phyloP scores from a whole-genome alignment of 257 asterid species.

The Ehretia macrophylla region DNA sequence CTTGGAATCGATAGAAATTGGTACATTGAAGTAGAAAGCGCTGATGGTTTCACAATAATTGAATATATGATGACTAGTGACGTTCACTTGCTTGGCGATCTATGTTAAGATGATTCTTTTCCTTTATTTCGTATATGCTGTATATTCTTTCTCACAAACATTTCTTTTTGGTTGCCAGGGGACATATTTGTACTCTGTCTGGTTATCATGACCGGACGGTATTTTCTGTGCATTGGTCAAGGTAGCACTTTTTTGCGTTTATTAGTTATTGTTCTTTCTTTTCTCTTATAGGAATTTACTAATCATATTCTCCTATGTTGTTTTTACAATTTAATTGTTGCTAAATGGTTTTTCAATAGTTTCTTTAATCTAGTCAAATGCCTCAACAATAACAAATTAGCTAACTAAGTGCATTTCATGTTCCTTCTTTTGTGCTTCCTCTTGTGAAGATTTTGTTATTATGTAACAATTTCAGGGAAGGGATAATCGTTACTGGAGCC shows the following conservation, averaged over 20 bases:
- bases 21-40: not conserved
- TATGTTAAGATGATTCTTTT: not conserved
- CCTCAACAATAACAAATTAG: not conserved
- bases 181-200: conserved; percentile 66
- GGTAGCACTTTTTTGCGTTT: conserved; percentile 34
- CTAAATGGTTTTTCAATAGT: not conserved
- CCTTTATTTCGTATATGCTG: not conserved
- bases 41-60: not conserved
- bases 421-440: conserved; percentile 4
- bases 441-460: conserved; percentile 3
- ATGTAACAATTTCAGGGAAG: conserved; percentile 54
- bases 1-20: not conserved
- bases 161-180: conserved; percentile 49
- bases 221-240: conserved; percentile 89
- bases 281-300: not conserved
- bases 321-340: not conserved
- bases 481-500: conserved; percentile 77
- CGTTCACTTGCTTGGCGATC: not conserved
- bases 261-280: conserved; percentile 1
- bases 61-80: not conserved
- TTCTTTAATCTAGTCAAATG: not conserved
- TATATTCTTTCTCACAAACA: not conserved
- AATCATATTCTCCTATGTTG: no score
- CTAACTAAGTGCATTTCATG: not conserved
- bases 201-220: conserved; percentile 94